Percentiles rank a stretch among this genome's conserved stretches.
phyloP scores from a whole-genome alignment of 148 eudicot species.

The Vaccinium corymbosum region DNA sequence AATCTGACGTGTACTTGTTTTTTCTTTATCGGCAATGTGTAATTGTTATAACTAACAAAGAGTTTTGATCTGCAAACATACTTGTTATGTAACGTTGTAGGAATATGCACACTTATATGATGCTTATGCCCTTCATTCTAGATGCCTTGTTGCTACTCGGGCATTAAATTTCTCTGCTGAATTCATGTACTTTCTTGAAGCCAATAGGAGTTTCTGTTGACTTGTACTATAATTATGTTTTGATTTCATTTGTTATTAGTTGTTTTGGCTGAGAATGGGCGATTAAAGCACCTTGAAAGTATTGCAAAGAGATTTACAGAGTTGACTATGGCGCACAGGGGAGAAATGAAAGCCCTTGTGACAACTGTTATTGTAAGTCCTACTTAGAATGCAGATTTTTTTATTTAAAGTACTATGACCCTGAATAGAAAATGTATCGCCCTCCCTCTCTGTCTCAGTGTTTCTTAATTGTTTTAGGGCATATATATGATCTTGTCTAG shows the following conservation, averaged over 20 bases:
- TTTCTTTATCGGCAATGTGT: neutral
- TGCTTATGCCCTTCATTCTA: neutral
- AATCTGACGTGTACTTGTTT: neutral
- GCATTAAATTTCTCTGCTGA: neutral
- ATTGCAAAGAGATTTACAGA: conserved; percentile 71
- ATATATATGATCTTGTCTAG: neutral
- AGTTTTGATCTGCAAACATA: neutral
- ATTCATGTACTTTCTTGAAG: neutral
- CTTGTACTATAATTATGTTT: neutral
- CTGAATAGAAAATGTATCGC: neutral
- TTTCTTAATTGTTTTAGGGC: neutral
- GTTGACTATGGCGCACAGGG: conserved; percentile 84
- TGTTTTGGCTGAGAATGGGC: conserved; percentile 74
- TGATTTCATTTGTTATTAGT: conserved; percentile 28
- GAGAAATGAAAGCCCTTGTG: conserved; percentile 73
- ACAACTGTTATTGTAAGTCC: conserved; percentile 79
- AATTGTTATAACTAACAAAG: no score
- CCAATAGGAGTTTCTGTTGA: neutral
- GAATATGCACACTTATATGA: neutral
- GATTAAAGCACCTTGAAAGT: conserved; percentile 54
- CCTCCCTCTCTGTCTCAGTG: neutral
- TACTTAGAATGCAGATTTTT: conserved; percentile 14
- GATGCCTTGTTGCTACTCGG: neutral
- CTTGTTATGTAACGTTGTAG: neutral
- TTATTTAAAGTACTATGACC: neutral